These are phyloP conservation scores for Leccinum imitatum DNA, from an alignment of 768 basidiomycete genomes.

Conservation along the genomic window DNA sequence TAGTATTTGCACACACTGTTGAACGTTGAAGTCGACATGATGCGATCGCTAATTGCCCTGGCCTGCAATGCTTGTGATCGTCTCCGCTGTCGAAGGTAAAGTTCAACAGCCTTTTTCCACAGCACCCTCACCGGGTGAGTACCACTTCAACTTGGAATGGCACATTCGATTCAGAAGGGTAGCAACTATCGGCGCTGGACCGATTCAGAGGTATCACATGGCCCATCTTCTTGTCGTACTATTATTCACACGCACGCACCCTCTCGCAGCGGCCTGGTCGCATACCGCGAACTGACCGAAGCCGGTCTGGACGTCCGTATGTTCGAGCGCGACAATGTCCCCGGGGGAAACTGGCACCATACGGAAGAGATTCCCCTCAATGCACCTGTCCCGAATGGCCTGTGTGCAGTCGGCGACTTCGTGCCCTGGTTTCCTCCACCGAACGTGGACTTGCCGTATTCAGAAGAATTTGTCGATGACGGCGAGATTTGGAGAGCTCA, in stretches of 20 bases:
- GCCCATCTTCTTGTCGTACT: neutral
- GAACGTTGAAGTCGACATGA: neutral
- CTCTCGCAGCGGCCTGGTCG: constrained; percentile 10
- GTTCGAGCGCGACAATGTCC: constrained; percentile 17
- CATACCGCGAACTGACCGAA: constrained; percentile 16
- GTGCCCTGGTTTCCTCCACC: constrained; percentile 11
- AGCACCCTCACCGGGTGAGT: neutral
- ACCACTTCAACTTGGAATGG: constrained; percentile 14
- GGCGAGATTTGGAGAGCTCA: constrained; percentile 1
- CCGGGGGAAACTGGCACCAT: constrained; percentile 17
- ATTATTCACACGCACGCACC: neutral
- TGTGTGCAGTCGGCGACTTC: constrained; percentile 6
- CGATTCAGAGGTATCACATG: constrained; percentile 6
- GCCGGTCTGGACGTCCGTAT: constrained; percentile 17
- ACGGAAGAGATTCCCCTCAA: constrained; percentile 16
- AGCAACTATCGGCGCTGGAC: constrained; percentile 18
- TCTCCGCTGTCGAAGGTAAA: neutral
- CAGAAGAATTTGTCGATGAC: constrained; percentile 10
- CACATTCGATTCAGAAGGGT: constrained; percentile 11
- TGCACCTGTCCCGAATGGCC: constrained; percentile 13
- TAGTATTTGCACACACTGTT: too few species aligned
- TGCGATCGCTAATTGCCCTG: neutral
- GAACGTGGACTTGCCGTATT: constrained; percentile 9
- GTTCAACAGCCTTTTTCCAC: constrained; percentile 4
- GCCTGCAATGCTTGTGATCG: neutral